These are phyloP conservation scores for Boletus rex-veris DNA, from an alignment of 768 basidiomycete genomes.

Conservation along the genomic window DNA sequence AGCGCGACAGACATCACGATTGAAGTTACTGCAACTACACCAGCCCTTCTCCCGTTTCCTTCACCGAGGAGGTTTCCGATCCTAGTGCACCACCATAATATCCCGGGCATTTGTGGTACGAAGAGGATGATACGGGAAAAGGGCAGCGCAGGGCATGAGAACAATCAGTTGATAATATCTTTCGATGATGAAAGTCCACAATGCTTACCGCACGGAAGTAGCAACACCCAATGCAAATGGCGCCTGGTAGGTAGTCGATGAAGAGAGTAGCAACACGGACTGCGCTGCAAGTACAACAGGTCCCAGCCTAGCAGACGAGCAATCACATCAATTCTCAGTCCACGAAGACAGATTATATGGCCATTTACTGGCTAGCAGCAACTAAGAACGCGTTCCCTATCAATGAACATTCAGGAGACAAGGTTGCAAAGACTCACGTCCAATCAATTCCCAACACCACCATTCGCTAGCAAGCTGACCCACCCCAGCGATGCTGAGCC, in stretches of 20 bases:
- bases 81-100: constrained; percentile 33
- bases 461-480: constrained; percentile 85
- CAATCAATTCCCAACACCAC: constrained; percentile 95
- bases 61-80: constrained; percentile 90
- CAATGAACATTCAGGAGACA: not conserved
- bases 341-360: not conserved
- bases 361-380: constrained; percentile 49
- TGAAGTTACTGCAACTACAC: constrained; percentile 59
- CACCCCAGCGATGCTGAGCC: constrained; percentile 80
- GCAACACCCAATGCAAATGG: constrained; percentile 83
- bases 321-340: not conserved
- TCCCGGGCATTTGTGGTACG: not conserved
- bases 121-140: not conserved
- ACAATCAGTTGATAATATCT: not conserved
- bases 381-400: constrained; percentile 29
- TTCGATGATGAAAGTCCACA: not conserved
- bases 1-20: constrained; percentile 63
- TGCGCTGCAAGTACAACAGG: constrained; percentile 83
- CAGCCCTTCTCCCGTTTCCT: constrained; percentile 67
- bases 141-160: not conserved
- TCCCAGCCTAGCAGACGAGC: constrained; percentile 54
- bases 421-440: constrained; percentile 29
- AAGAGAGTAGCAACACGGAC: constrained; percentile 76
- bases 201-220: constrained; percentile 71
- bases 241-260: constrained; percentile 76